Percentiles rank a stretch among this genome's conserved stretches.
Conservation (phyloP, 1,139 yeast genomes). For the Yamadazyma diospyri region DNA sequence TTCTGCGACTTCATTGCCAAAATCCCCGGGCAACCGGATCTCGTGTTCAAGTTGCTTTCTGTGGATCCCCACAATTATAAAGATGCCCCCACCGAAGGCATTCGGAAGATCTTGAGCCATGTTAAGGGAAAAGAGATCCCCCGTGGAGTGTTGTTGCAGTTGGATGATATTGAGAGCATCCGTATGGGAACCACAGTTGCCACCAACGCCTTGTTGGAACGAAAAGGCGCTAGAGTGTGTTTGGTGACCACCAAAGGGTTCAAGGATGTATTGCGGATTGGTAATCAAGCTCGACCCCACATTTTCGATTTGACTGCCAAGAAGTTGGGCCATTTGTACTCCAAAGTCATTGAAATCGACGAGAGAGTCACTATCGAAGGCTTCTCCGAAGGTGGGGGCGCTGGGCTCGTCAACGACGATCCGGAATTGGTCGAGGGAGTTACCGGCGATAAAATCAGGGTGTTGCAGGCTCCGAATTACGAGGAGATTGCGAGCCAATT, state of each 20-base stretch:
- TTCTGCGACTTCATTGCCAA: slow-evolving; percentile 77
- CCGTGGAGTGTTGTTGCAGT: slow-evolving; percentile 26
- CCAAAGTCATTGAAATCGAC: slow-evolving; percentile 36
- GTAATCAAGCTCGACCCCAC: slow-evolving; percentile 39
- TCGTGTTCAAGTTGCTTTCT: slow-evolving; percentile 63
- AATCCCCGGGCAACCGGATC: slow-evolving; percentile 36
- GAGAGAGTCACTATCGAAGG: slow-evolving; percentile 40
- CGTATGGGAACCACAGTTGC: slow-evolving; percentile 43
- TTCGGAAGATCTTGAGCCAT: slow-evolving; percentile 67
- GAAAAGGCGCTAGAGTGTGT: slow-evolving; percentile 52
- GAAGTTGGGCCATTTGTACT: slow-evolving; percentile 34
- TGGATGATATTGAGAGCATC: slow-evolving; percentile 29
- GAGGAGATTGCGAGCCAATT: slow-evolving; percentile 21
- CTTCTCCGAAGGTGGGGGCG: slow-evolving; percentile 43
- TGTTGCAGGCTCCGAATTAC: slow-evolving; percentile 33
- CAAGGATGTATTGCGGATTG: slow-evolving; percentile 43
- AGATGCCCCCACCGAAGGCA: slow-evolving; percentile 92
- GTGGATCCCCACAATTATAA: slow-evolving; percentile 83
- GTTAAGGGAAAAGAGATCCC: slow-evolving; percentile 51
- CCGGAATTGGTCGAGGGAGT: slow-evolving; percentile 26
- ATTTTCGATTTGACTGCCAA: slow-evolving; percentile 37
- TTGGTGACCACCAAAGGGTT: slow-evolving; percentile 52
- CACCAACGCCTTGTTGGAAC: slow-evolving; percentile 40
- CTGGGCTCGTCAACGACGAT: slow-evolving; percentile 19
- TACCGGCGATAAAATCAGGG: slow-evolving; percentile 36